Evolutionary conservation across 1,139 yeast genomes (phyloP).

Genomic region (Diutina scorzettiae): DNA sequence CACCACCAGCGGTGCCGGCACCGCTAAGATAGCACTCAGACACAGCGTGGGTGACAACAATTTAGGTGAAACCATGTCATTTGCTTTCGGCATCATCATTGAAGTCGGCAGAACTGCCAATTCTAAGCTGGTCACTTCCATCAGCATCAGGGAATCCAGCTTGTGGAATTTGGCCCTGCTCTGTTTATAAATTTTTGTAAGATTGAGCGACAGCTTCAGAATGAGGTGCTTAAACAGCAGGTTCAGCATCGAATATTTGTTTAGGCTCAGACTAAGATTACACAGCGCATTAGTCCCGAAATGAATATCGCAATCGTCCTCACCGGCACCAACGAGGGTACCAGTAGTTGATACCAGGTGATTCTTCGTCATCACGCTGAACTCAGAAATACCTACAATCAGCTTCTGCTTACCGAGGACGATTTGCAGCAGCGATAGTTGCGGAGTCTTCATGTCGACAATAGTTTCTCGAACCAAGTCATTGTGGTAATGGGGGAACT

Average conservation of each 20-base stretch:
- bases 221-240: constrained; percentile 3
- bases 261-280: background rate
- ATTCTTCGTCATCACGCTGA: background rate
- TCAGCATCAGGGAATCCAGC: constrained; percentile 4
- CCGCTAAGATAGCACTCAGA: constrained; percentile 3
- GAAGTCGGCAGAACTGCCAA: background rate
- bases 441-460: background rate
- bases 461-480: background rate
- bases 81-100: background rate
- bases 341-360: background rate
- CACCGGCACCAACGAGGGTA: background rate
- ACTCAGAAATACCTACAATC: constrained; percentile 1
- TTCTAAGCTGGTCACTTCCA: background rate
- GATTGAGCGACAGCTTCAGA: background rate
- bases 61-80: background rate
- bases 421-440: background rate
- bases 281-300: background rate
- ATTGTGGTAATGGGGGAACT: background rate
- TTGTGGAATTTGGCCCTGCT: constrained; percentile 4
- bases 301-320: constrained; percentile 2
- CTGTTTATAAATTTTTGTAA: background rate
- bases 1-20: constrained; percentile 5
- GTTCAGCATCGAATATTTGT: constrained; percentile 5
- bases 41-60: background rate
- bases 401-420: constrained; percentile 3